These are phyloP conservation scores for Colletotrichum tropicicola DNA, from an alignment of 2,329 filamentous ascomycete species.

Conservation along the genomic window DNA sequence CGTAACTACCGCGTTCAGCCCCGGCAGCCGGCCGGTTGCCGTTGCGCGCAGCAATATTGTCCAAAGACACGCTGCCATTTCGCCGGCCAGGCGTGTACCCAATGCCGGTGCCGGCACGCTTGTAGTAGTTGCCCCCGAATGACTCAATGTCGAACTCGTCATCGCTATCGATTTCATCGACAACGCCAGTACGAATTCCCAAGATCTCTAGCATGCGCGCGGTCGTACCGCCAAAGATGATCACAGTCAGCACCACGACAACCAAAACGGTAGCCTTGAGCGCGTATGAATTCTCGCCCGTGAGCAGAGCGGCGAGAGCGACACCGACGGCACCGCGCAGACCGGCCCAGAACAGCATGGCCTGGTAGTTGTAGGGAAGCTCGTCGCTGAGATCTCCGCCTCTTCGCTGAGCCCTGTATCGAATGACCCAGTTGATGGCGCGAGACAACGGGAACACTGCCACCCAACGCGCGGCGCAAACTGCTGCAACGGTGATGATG, in stretches of 20 bases:
- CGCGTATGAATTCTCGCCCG: conserved; percentile 81
- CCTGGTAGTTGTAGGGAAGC: conserved; percentile 93
- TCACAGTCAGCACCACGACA: conserved; percentile 96
- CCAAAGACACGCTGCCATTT: conserved; percentile 68
- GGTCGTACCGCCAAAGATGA: conserved; percentile 98
- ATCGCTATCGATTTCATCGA: conserved; percentile 96
- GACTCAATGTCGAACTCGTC: conserved; percentile 97
- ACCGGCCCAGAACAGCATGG: conserved; percentile 99
- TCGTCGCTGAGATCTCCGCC: conserved; percentile 83
- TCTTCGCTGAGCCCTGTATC: conserved; percentile 81
- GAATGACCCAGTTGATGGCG: conserved; percentile 91
- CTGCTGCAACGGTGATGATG: conserved; percentile 88
- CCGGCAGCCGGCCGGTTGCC: not conserved
- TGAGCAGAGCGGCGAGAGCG: conserved; percentile 87
- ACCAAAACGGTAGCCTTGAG: conserved; percentile 96
- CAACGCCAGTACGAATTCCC: conserved; percentile 94
- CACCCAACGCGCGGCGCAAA: conserved; percentile 91
- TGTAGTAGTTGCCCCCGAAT: conserved; percentile 79
- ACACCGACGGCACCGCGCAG: conserved; percentile 95
- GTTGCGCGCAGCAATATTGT: conserved; percentile 53
- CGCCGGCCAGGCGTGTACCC: conserved; percentile 76
- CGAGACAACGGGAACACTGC: conserved; percentile 93
- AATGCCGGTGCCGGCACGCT: conserved; percentile 79
- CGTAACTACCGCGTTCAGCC: conserved; percentile 52
- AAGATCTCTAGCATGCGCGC: conserved; percentile 97